Evolutionary conservation across 331 rosid species (phyloP).

Genomic region (Prunus yedoensis): DNA sequence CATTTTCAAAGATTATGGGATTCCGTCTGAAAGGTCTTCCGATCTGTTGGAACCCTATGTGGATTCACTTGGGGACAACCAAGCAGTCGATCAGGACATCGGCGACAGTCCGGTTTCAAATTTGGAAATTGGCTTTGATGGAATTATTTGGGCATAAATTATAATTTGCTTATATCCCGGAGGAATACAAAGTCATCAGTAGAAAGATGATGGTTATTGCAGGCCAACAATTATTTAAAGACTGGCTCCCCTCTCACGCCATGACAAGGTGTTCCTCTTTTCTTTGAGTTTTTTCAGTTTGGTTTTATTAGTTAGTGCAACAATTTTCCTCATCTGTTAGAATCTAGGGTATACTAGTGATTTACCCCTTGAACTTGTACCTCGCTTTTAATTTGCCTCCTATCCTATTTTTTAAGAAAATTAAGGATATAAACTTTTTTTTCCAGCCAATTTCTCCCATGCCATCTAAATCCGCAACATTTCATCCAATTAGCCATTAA

Average conservation of each 20-base stretch:
- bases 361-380: no score
- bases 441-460: no score
- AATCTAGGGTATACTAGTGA: no score
- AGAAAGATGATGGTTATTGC: not conserved
- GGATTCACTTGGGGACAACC: slow-evolving; percentile 48
- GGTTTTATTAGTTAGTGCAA: not conserved
- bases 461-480: no score
- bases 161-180: not conserved
- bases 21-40: slow-evolving; percentile 82
- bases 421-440: no score
- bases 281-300: not conserved
- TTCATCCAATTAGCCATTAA: no score
- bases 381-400: no score
- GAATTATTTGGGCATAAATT: slow-evolving; percentile 66
- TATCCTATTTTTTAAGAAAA: no score
- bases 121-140: slow-evolving; percentile 70
- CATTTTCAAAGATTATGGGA: slow-evolving; percentile 78
- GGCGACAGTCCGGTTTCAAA: slow-evolving; percentile 77
- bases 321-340: not conserved
- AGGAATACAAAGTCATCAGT: slow-evolving; percentile 1
- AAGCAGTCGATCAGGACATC: slow-evolving; percentile 36
- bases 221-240: not conserved
- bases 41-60: slow-evolving; percentile 69
- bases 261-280: not conserved
- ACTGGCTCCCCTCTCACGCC: not conserved